Conservation (phyloP, 164 flowering plant species). For the Sedum album region DNA sequence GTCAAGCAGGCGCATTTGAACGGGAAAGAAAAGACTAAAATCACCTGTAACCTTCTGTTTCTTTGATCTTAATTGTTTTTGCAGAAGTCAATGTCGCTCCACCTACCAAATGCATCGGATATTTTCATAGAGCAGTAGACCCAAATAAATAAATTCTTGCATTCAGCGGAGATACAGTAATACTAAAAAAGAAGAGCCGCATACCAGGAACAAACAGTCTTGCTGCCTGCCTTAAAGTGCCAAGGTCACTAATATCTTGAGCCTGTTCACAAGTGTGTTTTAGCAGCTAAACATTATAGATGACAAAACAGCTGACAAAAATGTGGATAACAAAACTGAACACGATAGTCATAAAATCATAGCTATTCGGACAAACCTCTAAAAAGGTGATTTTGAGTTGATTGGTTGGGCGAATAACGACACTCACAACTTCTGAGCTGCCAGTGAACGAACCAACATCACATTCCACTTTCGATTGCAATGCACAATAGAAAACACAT, state of each 20-base stretch:
- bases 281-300: not conserved
- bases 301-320: too few species aligned
- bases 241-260: slow-evolving; percentile 69
- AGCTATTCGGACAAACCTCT: slow-evolving; percentile 46
- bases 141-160: not conserved
- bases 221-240: slow-evolving; percentile 75
- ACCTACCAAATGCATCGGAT: slow-evolving; percentile 33
- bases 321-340: too few species aligned
- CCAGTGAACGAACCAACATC: slow-evolving; percentile 1
- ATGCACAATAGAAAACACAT: not conserved
- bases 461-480: not conserved
- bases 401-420: slow-evolving; percentile 73
- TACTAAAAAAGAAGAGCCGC: not conserved
- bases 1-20: too few species aligned
- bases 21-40: not conserved
- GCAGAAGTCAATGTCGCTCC: slow-evolving; percentile 67
- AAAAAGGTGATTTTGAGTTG: slow-evolving; percentile 92
- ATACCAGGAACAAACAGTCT: slow-evolving; percentile 85
- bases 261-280: slow-evolving; percentile 44
- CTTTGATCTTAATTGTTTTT: slow-evolving; percentile 73
- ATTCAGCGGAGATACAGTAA: too few species aligned
- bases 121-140: not conserved
- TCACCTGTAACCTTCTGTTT: slow-evolving; percentile 75
- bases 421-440: slow-evolving; percentile 82
- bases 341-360: not conserved